Evolutionary conservation across 1,139 yeast species (phyloP).

Genomic region (Schwanniomyces etchellsii): DNA sequence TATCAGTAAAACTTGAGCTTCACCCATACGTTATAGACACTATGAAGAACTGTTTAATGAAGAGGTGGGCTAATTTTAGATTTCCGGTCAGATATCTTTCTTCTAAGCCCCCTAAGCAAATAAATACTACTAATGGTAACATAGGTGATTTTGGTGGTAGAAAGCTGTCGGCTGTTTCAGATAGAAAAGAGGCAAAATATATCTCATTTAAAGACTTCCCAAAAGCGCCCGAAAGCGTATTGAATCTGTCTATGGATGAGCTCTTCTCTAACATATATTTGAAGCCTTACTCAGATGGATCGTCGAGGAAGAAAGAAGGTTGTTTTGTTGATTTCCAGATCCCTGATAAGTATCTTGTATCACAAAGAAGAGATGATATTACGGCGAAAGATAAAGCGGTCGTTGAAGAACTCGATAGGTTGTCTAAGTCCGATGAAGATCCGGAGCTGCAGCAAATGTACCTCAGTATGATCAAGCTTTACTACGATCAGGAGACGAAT

Average conservation of each 20-base stretch:
- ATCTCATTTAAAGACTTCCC: conserved; percentile 27
- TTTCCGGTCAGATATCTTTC: conserved; percentile 6
- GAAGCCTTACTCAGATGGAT: conserved; percentile 8
- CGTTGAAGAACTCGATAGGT: conserved; percentile 21
- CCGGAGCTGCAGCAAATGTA: conserved; percentile 19
- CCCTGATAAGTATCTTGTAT: conserved; percentile 25
- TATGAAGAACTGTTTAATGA: no score
- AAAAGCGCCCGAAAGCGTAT: conserved; percentile 19
- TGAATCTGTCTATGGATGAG: conserved; percentile 13
- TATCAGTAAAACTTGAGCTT: no score
- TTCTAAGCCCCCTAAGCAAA: conserved; percentile 9
- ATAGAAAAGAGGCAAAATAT: conserved; percentile 7
- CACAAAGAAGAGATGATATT: conserved; percentile 15
- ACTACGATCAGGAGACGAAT: conserved; percentile 24
- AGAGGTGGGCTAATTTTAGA: no score
- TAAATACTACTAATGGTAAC: no score
- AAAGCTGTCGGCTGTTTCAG: no score
- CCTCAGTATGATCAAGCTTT: conserved; percentile 21
- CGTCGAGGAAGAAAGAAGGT: conserved; percentile 3
- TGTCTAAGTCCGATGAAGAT: conserved; percentile 22
- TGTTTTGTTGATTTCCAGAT: conserved; percentile 23
- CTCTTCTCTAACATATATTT: conserved; percentile 14
- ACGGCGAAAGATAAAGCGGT: conserved; percentile 22
- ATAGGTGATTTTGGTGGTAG: no score
- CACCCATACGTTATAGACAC: no score